Evolutionary conservation across 306 rosid species (phyloP).

Genomic region (Acacia confusa): DNA sequence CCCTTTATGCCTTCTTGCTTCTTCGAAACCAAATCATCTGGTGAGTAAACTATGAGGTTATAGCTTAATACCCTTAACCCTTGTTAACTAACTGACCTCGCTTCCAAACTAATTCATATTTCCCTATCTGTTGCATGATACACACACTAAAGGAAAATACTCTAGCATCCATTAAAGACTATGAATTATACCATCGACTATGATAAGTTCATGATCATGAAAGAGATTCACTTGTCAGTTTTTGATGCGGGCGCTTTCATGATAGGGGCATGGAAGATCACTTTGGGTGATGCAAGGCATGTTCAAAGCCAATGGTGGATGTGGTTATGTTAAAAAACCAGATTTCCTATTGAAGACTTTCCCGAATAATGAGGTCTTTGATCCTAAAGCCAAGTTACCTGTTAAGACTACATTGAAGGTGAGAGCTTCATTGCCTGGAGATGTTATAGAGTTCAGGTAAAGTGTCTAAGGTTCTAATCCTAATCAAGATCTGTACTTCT

Average conservation of each 20-base stretch:
- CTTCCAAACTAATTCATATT: background rate
- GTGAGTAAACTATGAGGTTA: too few species aligned
- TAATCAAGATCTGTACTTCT: conserved; percentile 24
- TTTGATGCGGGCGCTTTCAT: conserved; percentile 6
- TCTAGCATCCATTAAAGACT: background rate
- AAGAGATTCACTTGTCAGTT: conserved; percentile 1
- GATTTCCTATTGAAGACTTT: conserved; percentile 59
- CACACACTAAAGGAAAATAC: background rate
- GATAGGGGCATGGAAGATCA: conserved; percentile 92
- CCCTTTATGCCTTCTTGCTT: too few species aligned
- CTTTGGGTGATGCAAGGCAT: conserved; percentile 99
- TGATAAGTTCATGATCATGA: conserved; percentile 15
- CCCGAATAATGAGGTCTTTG: conserved; percentile 64
- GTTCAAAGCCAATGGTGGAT: conserved; percentile 92
- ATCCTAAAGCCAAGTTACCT: conserved; percentile 59
- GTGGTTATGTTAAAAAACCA: conserved; percentile 96
- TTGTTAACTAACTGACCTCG: background rate
- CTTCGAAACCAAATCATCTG: too few species aligned
- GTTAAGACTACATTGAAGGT: conserved; percentile 82
- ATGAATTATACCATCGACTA: conserved; percentile 11
- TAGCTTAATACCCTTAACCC: background rate
- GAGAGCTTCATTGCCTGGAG: conserved; percentile 21
- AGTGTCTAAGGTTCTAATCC: conserved; percentile 10
- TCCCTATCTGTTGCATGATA: background rate
- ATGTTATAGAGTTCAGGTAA: background rate